Evolutionary conservation across 768 basidiomycete species (phyloP).

Genomic region (Sarcodon sp.): DNA sequence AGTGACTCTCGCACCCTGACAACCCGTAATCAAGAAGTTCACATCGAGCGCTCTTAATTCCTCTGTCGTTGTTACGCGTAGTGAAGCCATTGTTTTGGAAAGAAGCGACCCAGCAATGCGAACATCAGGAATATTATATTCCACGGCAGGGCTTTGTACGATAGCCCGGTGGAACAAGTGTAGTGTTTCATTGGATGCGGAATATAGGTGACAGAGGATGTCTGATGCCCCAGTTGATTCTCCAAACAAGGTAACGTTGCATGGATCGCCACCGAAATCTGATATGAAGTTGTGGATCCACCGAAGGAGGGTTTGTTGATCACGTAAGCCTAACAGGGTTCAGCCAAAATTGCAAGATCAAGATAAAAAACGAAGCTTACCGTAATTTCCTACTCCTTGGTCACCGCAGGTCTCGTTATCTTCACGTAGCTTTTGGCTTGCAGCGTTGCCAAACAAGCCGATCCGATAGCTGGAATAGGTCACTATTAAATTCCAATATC

Average conservation of each 20-base stretch:
- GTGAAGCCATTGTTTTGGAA: slow-evolving; percentile 44
- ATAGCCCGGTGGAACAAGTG: slow-evolving; percentile 67
- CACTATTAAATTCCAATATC: slow-evolving; percentile 2
- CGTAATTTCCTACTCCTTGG: slow-evolving; percentile 69
- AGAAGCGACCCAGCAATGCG: slow-evolving; percentile 54
- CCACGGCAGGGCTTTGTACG: slow-evolving; percentile 58
- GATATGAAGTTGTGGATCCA: slow-evolving; percentile 40
- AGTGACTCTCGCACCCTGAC: slow-evolving; percentile 37
- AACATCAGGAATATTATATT: slow-evolving; percentile 48
- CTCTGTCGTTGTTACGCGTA: slow-evolving; percentile 41
- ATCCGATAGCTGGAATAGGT: slow-evolving; percentile 47
- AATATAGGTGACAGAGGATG: slow-evolving; percentile 34
- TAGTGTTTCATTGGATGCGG: slow-evolving; percentile 38
- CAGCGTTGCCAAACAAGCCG: slow-evolving; percentile 69
- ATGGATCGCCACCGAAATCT: slow-evolving; percentile 38
- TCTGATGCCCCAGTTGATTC: slow-evolving; percentile 20
- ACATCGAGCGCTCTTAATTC: slow-evolving; percentile 49
- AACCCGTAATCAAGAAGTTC: slow-evolving; percentile 34
- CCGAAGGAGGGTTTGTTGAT: slow-evolving; percentile 28
- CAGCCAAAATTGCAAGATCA: slow-evolving; percentile 31
- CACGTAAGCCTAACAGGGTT: slow-evolving; percentile 26
- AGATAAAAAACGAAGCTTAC: slow-evolving; percentile 21
- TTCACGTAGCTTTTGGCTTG: slow-evolving; percentile 46
- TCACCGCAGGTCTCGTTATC: slow-evolving; percentile 57
- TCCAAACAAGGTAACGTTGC: slow-evolving; percentile 21